Conservation (phyloP, 805 yeast genomes). For the Ogataea henricii region DNA sequence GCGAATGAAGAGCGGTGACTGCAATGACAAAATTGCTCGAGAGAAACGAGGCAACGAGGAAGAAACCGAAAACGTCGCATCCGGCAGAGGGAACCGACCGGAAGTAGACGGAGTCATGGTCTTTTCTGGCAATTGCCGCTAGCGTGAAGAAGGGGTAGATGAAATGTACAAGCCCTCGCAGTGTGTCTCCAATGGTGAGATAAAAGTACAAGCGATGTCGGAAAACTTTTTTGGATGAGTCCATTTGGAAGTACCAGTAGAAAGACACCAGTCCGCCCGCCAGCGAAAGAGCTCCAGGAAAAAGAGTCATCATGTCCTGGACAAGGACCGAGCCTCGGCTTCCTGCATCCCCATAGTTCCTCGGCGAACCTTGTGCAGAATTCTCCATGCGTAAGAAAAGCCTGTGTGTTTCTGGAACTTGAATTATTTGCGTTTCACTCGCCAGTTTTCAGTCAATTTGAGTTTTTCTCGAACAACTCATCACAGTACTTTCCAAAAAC, state of each 20-base stretch:
- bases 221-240: slow-evolving; percentile 16
- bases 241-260: slow-evolving; percentile 24
- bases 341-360: neutral
- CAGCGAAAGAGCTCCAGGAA: slow-evolving; percentile 18
- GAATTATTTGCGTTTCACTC: no score
- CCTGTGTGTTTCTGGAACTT: no score
- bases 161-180: slow-evolving; percentile 16
- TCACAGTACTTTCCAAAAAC: no score
- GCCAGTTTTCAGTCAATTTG: no score
- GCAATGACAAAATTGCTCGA: slow-evolving; percentile 22
- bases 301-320: slow-evolving; percentile 14
- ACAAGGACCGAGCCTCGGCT: slow-evolving; percentile 9
- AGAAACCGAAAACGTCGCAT: slow-evolving; percentile 25
- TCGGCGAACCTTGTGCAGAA: neutral
- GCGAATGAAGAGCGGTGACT: slow-evolving; percentile 22
- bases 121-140: slow-evolving; percentile 5
- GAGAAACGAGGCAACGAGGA: slow-evolving; percentile 16
- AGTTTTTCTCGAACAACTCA: no score
- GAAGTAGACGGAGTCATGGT: slow-evolving; percentile 11
- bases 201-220: slow-evolving; percentile 20
- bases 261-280: slow-evolving; percentile 16
- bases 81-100: slow-evolving; percentile 7
- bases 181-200: slow-evolving; percentile 14
- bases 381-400: neutral
- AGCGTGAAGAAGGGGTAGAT: slow-evolving; percentile 19